These are phyloP conservation scores for Microdochium paspali DNA, from an alignment of 2,329 filamentous ascomycete genomes.

Conservation along the genomic window DNA sequence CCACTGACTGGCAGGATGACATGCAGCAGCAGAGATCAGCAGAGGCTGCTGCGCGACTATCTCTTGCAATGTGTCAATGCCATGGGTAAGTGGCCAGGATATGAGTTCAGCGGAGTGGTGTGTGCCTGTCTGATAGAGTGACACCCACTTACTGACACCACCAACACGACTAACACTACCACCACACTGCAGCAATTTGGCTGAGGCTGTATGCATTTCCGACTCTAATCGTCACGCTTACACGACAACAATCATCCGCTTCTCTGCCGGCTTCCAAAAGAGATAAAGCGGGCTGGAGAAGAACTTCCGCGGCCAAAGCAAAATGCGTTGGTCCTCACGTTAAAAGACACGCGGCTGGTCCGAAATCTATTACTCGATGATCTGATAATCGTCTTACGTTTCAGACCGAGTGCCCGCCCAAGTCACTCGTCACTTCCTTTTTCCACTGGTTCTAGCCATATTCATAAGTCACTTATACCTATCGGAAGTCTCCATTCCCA, in stretches of 20 bases:
- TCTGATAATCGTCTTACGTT: not conserved
- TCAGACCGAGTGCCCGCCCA: not conserved
- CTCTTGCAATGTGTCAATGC: not conserved
- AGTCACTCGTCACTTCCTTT: too few species aligned
- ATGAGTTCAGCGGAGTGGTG: not conserved
- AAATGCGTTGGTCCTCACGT: not conserved
- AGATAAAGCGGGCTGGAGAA: not conserved
- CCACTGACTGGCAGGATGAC: not conserved
- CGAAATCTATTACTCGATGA: not conserved
- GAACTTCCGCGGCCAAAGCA: not conserved
- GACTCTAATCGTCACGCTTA: not conserved
- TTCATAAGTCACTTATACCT: not conserved
- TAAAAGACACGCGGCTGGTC: not conserved
- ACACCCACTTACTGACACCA: not conserved
- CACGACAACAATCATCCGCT: not conserved
- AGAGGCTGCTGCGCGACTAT: not conserved
- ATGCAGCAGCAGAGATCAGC: too few species aligned
- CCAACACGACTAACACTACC: not conserved
- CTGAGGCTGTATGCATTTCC: not conserved
- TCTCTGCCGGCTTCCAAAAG: not conserved
- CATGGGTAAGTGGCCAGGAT: not conserved
- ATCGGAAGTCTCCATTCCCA: too few species aligned
- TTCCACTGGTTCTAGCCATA: too few species aligned
- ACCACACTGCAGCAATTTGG: not conserved
- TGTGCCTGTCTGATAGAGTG: not conserved